Base-by-base conservation (phyloP, 202 grass and related monocot genomes). In the Elaeis oleifera region DNA sequence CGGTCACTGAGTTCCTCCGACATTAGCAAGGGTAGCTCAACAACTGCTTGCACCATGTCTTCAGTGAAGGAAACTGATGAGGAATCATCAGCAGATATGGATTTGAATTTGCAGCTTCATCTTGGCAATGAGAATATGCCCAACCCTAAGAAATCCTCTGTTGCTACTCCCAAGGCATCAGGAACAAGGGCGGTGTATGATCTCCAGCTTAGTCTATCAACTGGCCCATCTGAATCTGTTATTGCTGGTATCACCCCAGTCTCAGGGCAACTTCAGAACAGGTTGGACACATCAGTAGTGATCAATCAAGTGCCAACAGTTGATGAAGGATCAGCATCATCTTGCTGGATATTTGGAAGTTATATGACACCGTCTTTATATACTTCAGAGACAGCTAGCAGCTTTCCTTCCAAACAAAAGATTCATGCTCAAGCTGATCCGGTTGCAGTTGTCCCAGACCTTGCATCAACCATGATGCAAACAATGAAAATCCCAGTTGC, bases 131-230 rank as follows among this genome's bases (percentile, higher is more conserved):
- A 76, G 63, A 68, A 72, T 52, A 49, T 13, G 20, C 53, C 57
- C 16, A 72, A 50, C 78, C 68, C 65, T 60, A 72, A 76, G 51
- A 89, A 84, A 60, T 63, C 68, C 49, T 51, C 51, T 8, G n/a
- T 63, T 26, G 71, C 39, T 55, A 26, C 53, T 78, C 50, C 76
- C 36, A 61, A 67, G 70, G 15, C 39, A 26, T 60, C 2, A 1
- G 2, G 48, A 53, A 71, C 51, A 48, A 72, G 50, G 29, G 57
- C 55, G 56, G 59, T 66, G 24, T 54, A 86, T 25, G 84, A 91
- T 81, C 87, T 96, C 74, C 74, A 91, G 49, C 70, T 96, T 74
- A 83, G 79, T 84, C 81, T 91, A 60, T 79, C 76, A 67, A 81
- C 77, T 60, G 61, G 76, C 11, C 80, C 76, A 55, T 74, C 87